Evolutionary conservation across 768 basidiomycete genomes (phyloP), one percentile per base, ranked within the genome.

Genomic region (Leucogyrophana mollusca): DNA sequence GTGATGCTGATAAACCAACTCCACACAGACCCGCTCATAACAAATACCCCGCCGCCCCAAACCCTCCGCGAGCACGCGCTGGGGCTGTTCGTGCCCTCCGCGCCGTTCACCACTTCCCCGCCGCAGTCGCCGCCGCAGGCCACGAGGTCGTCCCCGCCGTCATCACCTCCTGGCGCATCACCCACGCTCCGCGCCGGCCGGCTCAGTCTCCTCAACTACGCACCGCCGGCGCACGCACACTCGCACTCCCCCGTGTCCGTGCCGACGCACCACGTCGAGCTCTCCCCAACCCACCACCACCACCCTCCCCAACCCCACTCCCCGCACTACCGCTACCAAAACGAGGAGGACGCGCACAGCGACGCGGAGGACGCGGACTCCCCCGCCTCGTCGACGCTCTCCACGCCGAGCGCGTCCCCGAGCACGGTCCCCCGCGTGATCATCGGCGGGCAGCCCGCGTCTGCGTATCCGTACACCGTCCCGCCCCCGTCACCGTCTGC

Each of bases 191-290:
- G 46, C 2, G 18, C 47, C 1, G 67, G 63, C 17, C 59, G 56
- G 50, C 54, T 70, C 39, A 53, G 40, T 33, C 48, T 70, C 2
- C 48, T 56, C 43, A 71, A 70, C 40, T 70, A 70, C 38, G 62
- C 51, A 4, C 56, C 70, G 30, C 69, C 68, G n/a, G 42, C 40
- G 1, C 33, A n/a, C n/a, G n/a, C n/a, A n/a, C n/a, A n/a, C n/a
- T 17, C 43, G 17, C 46, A 47, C 6, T 7, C 45, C 17, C 27
- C 32, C 3, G n/a, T 44, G 9, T n/a, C n/a, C 34, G 33, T 18
- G n/a, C n/a, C n/a, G n/a, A n/a, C n/a, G n/a, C n/a, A n/a, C n/a
- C n/a, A n/a, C n/a, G n/a, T n/a, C n/a, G n/a, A n/a, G n/a, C n/a
- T n/a, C n/a, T n/a, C n/a, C n/a, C n/a, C n/a, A n/a, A n/a, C n/a